Percentiles rank a stretch among this genome's conserved stretches.
Evolutionary conservation across 768 basidiomycete genomes (phyloP).

Genomic region (Lactarius indigo): DNA sequence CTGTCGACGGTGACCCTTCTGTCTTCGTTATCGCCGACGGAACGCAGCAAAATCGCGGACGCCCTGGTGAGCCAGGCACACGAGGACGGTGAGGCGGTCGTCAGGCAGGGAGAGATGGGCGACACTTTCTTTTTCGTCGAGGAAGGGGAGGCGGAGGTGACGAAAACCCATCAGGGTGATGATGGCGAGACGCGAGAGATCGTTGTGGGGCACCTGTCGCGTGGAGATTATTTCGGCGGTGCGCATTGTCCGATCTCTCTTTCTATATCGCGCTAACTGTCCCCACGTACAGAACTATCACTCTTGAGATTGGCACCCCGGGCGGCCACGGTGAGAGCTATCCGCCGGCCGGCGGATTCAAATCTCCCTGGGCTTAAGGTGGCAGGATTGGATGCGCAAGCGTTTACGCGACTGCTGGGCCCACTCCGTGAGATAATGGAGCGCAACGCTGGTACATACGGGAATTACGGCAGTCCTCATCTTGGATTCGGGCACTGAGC

Average conservation of each 20-base stretch:
- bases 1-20: slow-evolving; percentile 86
- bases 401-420: slow-evolving; percentile 91
- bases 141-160: slow-evolving; percentile 85
- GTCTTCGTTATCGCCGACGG: slow-evolving; percentile 77
- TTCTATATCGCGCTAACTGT: slow-evolving; percentile 13
- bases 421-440: slow-evolving; percentile 93
- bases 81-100: slow-evolving; percentile 81
- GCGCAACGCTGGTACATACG: slow-evolving; percentile 73
- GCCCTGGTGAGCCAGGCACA: slow-evolving; percentile 83
- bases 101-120: slow-evolving; percentile 90
- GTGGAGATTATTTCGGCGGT: slow-evolving; percentile 99
- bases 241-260: slow-evolving; percentile 28
- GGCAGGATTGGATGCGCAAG: slow-evolving; percentile 87
- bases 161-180: slow-evolving; percentile 63
- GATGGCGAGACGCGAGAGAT: slow-evolving; percentile 60
- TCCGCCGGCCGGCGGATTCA: slow-evolving; percentile 45
- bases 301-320: slow-evolving; percentile 85
- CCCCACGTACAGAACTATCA: slow-evolving; percentile 66
- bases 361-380: slow-evolving; percentile 73
- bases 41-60: slow-evolving; percentile 96
- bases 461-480: slow-evolving; percentile 25
- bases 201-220: slow-evolving; percentile 69
- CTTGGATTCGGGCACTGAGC: slow-evolving; percentile 16
- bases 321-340: slow-evolving; percentile 93
- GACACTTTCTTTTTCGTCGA: slow-evolving; percentile 98